Evolutionary conservation across 306 rosid genomes (phyloP).

Genomic region (Psophocarpus tetragonolobus): DNA sequence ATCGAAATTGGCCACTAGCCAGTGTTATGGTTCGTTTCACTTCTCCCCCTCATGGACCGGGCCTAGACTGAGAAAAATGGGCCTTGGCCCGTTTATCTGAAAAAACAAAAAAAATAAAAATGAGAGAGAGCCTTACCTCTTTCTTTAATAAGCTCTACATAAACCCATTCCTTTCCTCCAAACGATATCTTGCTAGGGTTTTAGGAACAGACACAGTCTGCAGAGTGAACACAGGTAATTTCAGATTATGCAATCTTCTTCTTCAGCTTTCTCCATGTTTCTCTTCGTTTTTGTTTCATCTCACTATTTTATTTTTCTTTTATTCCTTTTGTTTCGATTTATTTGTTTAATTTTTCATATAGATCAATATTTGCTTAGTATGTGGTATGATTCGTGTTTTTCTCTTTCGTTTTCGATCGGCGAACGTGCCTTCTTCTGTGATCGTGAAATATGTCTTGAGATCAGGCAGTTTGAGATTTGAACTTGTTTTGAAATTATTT

Average conservation of each 20-base stretch:
- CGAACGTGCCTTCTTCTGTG: neutral
- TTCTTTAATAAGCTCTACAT: conserved; percentile 10
- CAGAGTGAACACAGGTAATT: conserved; percentile 38
- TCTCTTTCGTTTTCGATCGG: neutral
- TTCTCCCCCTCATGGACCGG: conserved; percentile 15
- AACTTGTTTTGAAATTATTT: conserved; percentile 3
- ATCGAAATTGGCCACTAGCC: neutral
- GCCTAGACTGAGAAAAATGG: neutral
- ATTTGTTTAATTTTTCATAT: neutral
- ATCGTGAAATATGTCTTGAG: neutral
- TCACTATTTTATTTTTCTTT: neutral
- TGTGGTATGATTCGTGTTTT: neutral
- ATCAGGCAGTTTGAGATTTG: neutral
- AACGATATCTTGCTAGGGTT: conserved; percentile 52
- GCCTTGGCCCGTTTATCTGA: neutral
- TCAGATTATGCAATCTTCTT: neutral
- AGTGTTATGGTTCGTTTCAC: neutral
- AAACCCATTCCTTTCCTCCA: conserved; percentile 41
- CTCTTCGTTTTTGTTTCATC: neutral
- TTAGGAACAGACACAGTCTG: conserved; percentile 23
- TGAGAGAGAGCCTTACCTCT: neutral
- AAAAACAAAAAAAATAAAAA: neutral
- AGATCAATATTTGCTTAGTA: neutral
- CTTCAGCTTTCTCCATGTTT: neutral
- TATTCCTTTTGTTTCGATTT: neutral